Evolutionary conservation across 1,284 basidiomycete genomes (phyloP).

Genomic region (Athelia sp.): DNA sequence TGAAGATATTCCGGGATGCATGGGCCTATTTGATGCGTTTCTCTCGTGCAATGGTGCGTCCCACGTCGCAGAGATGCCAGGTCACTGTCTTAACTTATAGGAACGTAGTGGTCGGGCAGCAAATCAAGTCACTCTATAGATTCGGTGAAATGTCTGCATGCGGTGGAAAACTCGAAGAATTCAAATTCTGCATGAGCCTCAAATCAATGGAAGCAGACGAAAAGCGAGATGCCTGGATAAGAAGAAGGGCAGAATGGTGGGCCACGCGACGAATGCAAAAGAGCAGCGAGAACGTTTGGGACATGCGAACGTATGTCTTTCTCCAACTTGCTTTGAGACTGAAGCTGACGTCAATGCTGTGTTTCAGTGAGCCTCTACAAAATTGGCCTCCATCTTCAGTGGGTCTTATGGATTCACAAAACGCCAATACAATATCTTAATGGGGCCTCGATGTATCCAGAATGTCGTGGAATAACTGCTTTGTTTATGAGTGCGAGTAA

Average conservation of each 20-base stretch:
- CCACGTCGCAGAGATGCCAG: conserved; percentile 1
- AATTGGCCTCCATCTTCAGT: conserved; percentile 1
- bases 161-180: conserved; percentile 79
- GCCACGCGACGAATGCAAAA: conserved; percentile 67
- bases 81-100: conserved; percentile 6
- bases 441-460: too few species aligned
- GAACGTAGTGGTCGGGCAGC: conserved; percentile 67
- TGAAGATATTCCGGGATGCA: conserved; percentile 80
- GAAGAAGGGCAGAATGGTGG: conserved; percentile 88
- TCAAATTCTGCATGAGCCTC: conserved; percentile 91
- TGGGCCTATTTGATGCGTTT: conserved; percentile 76
- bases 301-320: conserved; percentile 64
- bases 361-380: not conserved
- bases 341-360: not conserved
- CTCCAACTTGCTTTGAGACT: not conserved
- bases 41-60: conserved; percentile 69
- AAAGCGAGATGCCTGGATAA: conserved; percentile 80
- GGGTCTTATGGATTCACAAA: not conserved
- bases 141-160: conserved; percentile 80
- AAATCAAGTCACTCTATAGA: conserved; percentile 84
- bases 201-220: conserved; percentile 77
- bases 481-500: too few species aligned
- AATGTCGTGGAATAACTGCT: too few species aligned
- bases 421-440: not conserved
- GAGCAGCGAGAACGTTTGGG: conserved; percentile 95